Evolutionary conservation across 805 yeast species (phyloP), one percentile per base, ranked within the genome.

Genomic region (Pichia membranifaciens): DNA sequence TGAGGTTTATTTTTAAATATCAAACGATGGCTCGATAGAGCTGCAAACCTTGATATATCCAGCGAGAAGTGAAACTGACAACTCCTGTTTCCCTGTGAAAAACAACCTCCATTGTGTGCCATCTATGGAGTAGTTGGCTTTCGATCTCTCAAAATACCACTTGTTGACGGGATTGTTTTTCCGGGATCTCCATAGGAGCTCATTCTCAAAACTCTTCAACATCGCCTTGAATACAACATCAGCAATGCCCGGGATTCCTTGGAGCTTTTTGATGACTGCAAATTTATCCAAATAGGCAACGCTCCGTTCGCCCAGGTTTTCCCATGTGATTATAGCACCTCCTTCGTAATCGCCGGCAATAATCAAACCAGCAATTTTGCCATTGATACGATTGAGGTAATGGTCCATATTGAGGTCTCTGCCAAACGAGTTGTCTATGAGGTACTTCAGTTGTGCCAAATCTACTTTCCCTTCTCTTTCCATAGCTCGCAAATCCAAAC

Each of bases 261-360:
- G 98, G 51, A 87, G 73, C 42, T 76, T 73, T 38, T 84, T 81
- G 36, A 86, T 74, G 12, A 93, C 96, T 0, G 98, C 98, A 69
- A 93, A 88, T 64, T 93, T 93, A 64, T 93, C 99, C 44, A 93
- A 70, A 55, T 93, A 93, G 0, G 96, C 87, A 29, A 88, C 73
- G 22, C 58, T 57, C 8, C 61, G 53, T 13, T 44, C 41, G 9
- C 51, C 51, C 4, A 41, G 21, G 15, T 45, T 28, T 34, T 53
- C 56, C 79, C 87, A 84, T 0, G 99, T 93, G 32, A 91, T 75
- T 15, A 93, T 84, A 0, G 98, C 97, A 16, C 87, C 89, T 2
- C 98, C 98, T 54, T 90, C 96, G 62, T 93, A 93, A 59, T 91
- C 93, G 0, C 98, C 98, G 2, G 91, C 87, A 13, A 93, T 75